phyloP scores from a whole-genome alignment of 2,329 filamentous ascomycete genomes.

The Metarhizium album region DNA sequence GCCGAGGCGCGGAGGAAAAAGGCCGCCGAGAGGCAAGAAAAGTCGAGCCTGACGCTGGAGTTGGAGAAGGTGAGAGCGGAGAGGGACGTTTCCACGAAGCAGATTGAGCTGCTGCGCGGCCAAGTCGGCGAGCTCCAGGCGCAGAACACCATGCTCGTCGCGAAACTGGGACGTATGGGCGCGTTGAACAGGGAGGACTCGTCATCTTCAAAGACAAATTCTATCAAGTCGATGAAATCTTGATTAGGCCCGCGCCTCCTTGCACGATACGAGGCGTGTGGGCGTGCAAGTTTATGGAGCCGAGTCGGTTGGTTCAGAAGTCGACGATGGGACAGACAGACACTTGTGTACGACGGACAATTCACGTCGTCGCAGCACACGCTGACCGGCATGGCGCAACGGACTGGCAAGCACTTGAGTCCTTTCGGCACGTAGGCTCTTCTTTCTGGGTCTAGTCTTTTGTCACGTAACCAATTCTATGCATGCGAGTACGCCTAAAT shows the following conservation, averaged over 20 bases:
- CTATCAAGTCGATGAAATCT: constrained; percentile 4
- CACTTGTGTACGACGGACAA: not conserved
- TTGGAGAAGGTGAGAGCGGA: constrained; percentile 41
- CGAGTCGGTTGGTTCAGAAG: not conserved
- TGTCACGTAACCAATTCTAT: not conserved
- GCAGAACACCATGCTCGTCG: constrained; percentile 49
- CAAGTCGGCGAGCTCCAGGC: constrained; percentile 48
- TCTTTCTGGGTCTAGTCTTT: no score
- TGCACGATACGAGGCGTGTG: not conserved
- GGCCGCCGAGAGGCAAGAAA: constrained; percentile 42
- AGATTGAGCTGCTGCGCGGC: constrained; percentile 42
- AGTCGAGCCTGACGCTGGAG: constrained; percentile 35
- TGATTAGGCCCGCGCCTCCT: no score
- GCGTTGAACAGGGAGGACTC: constrained; percentile 22
- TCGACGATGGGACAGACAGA: not conserved
- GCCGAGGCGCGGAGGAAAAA: constrained; percentile 41
- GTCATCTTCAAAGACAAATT: constrained; percentile 1
- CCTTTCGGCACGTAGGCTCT: not conserved
- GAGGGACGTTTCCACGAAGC: constrained; percentile 38
- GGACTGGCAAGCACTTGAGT: not conserved
- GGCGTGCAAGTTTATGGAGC: not conserved
- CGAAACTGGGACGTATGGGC: constrained; percentile 36
- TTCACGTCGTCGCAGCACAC: not conserved
- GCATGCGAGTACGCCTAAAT: not conserved
- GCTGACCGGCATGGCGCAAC: not conserved